Evolutionary conservation across 192 early-diverging fungal species (phyloP).

Genomic region (Dispira simplex): DNA sequence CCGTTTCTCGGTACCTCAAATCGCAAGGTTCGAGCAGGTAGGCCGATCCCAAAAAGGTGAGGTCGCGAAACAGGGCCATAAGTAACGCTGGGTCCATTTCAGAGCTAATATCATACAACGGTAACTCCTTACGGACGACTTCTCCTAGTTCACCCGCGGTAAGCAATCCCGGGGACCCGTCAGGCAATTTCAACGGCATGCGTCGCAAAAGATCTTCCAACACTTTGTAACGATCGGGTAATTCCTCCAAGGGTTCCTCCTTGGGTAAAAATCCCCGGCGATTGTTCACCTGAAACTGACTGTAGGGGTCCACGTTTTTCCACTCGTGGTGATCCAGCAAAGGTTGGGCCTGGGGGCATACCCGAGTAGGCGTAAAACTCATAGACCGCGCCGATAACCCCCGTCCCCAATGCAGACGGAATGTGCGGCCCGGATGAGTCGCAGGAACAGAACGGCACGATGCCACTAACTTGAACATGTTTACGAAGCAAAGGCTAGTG

Average conservation of each 20-base stretch:
- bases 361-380: background rate
- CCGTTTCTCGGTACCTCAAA: constrained; percentile 46
- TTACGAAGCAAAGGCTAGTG: too few relatives aligned
- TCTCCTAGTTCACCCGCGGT: constrained; percentile 66
- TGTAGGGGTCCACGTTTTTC: constrained; percentile 17
- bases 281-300: constrained; percentile 29
- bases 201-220: constrained; percentile 56
- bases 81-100: constrained; percentile 57
- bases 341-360: background rate
- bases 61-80: constrained; percentile 69
- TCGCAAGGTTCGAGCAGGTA: constrained; percentile 87
- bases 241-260: constrained; percentile 46
- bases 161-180: constrained; percentile 60
- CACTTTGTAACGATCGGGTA: constrained; percentile 51
- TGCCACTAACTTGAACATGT: too few relatives aligned
- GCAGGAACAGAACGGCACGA: too few relatives aligned
- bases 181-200: constrained; percentile 54
- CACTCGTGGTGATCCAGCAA: constrained; percentile 6
- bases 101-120: constrained; percentile 52
- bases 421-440: too few relatives aligned
- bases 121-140: constrained; percentile 52
- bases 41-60: constrained; percentile 72
- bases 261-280: constrained; percentile 36
- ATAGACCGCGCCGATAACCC: too few relatives aligned
- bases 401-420: too few relatives aligned